Percentiles rank a stretch among this genome's conserved stretches.
These are phyloP conservation scores for Scytalidium lignicola DNA, from an alignment of 2,329 filamentous ascomycete genomes.

Conservation along the genomic window DNA sequence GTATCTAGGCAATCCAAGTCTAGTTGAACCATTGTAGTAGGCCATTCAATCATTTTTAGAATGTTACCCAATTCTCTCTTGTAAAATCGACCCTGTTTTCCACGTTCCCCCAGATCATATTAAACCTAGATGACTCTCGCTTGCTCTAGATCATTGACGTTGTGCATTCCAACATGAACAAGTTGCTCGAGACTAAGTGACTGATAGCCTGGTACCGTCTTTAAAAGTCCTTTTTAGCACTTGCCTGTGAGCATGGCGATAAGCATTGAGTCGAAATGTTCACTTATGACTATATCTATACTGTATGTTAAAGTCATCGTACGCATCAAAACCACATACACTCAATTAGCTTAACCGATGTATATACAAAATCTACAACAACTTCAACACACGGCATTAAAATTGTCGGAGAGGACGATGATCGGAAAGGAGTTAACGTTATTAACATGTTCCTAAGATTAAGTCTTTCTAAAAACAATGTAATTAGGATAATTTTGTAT, in stretches of 20 bases:
- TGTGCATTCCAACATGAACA: conserved; percentile 24
- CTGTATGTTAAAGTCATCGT: conserved; percentile 36
- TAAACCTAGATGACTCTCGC: conserved; percentile 17
- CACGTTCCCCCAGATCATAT: background rate
- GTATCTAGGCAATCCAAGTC: background rate
- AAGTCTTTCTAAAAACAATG: too few relatives aligned
- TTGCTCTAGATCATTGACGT: conserved; percentile 25
- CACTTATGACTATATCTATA: conserved; percentile 29
- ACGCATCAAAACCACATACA: conserved; percentile 39
- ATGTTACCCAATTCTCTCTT: background rate
- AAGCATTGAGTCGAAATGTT: conserved; percentile 33
- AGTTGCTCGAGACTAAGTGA: conserved; percentile 16
- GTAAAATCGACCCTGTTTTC: background rate
- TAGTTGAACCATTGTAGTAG: background rate
- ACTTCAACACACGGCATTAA: conserved; percentile 31
- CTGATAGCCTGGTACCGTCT: conserved; percentile 27
- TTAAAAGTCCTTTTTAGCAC: conserved; percentile 27
- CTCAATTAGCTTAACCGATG: conserved; percentile 13
- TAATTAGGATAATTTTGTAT: too few relatives aligned
- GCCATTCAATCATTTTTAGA: background rate
- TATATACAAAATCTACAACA: conserved; percentile 27
- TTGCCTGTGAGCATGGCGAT: conserved; percentile 32
- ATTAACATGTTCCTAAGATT: too few relatives aligned
- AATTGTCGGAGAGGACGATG: conserved; percentile 35
- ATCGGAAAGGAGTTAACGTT: conserved; percentile 35